Conservation (phyloP, 2,329 filamentous ascomycete genomes). For the Chrysoporthe cubensis region DNA sequence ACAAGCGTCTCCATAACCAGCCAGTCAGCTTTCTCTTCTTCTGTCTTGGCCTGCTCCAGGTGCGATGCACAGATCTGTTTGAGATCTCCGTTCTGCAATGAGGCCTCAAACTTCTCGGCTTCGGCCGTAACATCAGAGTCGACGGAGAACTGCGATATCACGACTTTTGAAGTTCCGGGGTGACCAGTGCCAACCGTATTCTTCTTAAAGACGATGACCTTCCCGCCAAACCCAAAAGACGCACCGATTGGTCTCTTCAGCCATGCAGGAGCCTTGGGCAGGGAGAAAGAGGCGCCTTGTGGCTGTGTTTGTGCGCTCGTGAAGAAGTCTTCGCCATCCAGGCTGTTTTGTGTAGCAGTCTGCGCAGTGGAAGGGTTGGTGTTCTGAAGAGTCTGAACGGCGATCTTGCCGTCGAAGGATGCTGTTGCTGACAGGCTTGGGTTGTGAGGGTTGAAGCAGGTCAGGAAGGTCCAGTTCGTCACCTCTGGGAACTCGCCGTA, state of each 20-base stretch:
- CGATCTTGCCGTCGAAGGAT: conserved; percentile 96
- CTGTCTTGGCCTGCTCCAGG: conserved; percentile 73
- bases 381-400: conserved; percentile 91
- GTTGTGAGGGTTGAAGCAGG: conserved; percentile 91
- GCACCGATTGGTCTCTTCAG: conserved; percentile 82
- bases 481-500: conserved; percentile 95
- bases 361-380: conserved; percentile 79
- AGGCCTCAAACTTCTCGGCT: conserved; percentile 84
- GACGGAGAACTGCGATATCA: conserved; percentile 85
- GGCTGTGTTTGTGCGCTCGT: conserved; percentile 90
- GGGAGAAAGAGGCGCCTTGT: conserved; percentile 85
- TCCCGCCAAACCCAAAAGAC: conserved; percentile 94
- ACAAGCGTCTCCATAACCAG: conserved; percentile 89
- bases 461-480: conserved; percentile 99
- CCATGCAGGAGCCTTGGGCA: conserved; percentile 88
- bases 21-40: conserved; percentile 97
- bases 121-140: conserved; percentile 84
- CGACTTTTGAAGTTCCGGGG: conserved; percentile 72
- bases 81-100: conserved; percentile 78
- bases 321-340: conserved; percentile 96
- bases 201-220: conserved; percentile 76
- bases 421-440: conserved; percentile 91
- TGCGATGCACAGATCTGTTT: conserved; percentile 79
- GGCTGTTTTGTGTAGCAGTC: conserved; percentile 65
- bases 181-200: conserved; percentile 64